Evolutionary conservation across 1,284 basidiomycete species (phyloP), one percentile per base, ranked within the genome.

Genomic region (Cryptococcus hybrid): DNA sequence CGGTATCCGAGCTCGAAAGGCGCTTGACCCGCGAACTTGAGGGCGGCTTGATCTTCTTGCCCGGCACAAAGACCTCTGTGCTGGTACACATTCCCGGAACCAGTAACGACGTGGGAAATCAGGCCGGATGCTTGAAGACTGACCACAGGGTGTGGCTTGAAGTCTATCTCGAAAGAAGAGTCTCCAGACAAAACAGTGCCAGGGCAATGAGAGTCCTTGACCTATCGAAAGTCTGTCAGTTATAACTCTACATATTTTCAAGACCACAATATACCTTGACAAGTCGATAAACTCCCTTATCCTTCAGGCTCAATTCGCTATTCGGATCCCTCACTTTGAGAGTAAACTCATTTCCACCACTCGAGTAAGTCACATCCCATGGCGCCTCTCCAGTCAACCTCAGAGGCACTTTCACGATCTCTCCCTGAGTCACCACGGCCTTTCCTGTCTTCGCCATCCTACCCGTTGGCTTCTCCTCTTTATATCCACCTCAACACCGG

Each of bases 381-480:
- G 92, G 90, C 88, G 93, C 65, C 73, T 92, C 88, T 9, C 92
- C 93, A 39, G 90, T 92, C 50, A 97, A 79, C 39, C 91, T 84
- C 57, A 95, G 77, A 15, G 91, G 90, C 6, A 94, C 81, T 30
- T 80, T 83, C 0, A 86, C 87, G 45, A 80, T 78, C 59, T 90
- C 86, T 46, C 88, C 85, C 66, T 95, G 88, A n/a, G 91, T 82
- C 44, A 93, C 83, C 3, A 85, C 84, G 7, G 87, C 76, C 45
- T 82, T 81, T 7, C 85, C 83, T 59, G 83, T 79, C 68, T 69
- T 70, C 1, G 69, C 65, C 78, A 98, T 96, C 67, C 86, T 87
- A 18, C 84, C 92, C 1, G 89, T 94, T 2, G 95, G 92, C 86
- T 89, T 87, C 12, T 88, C 82, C 91, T 82, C 65, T 89, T 85